Evolutionary conservation across 345 rosid genomes (phyloP).

Genomic region (Cochlearia excelsa): DNA sequence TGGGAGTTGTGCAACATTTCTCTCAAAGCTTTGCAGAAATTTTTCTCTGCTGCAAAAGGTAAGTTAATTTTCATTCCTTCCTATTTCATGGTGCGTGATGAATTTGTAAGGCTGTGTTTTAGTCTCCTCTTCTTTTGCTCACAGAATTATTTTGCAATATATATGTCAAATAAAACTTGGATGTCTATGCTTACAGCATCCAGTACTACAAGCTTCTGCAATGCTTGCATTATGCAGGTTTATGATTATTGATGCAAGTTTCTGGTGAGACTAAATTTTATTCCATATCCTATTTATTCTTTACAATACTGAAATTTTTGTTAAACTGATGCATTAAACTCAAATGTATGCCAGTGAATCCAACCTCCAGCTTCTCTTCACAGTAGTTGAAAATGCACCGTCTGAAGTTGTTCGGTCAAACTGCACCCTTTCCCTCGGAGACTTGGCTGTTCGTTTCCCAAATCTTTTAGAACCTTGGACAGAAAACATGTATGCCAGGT

Average conservation of each 20-base stretch:
- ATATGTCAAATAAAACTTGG: neutral
- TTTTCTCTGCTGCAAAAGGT: constrained; percentile 87
- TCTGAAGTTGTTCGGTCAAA: constrained; percentile 92
- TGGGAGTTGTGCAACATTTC: constrained; percentile 76
- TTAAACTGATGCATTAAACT: constrained; percentile 26
- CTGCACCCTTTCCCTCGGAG: constrained; percentile 93
- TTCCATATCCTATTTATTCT: constrained; percentile 13
- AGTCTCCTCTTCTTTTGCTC: constrained; percentile 19
- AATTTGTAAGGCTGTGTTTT: constrained; percentile 8
- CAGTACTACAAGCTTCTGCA: constrained; percentile 88
- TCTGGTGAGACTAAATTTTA: constrained; percentile 56
- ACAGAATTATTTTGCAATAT: constrained; percentile 4
- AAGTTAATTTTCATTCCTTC: constrained; percentile 14
- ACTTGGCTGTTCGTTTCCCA: constrained; percentile 96
- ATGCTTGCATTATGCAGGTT: constrained; percentile 92
- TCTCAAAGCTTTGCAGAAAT: constrained; percentile 87
- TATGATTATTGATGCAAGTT: constrained; percentile 86
- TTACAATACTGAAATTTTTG: constrained; percentile 4
- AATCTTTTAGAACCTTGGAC: constrained; percentile 97
- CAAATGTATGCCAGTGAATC: constrained; percentile 57
- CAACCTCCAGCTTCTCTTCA: constrained; percentile 97
- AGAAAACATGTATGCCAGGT: constrained; percentile 82
- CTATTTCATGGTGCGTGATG: constrained; percentile 10
- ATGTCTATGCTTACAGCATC: constrained; percentile 49
- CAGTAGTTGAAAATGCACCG: constrained; percentile 88